phyloP scores from a whole-genome alignment of 192 early-diverging fungal genomes.

The Coemansia sp. region DNA sequence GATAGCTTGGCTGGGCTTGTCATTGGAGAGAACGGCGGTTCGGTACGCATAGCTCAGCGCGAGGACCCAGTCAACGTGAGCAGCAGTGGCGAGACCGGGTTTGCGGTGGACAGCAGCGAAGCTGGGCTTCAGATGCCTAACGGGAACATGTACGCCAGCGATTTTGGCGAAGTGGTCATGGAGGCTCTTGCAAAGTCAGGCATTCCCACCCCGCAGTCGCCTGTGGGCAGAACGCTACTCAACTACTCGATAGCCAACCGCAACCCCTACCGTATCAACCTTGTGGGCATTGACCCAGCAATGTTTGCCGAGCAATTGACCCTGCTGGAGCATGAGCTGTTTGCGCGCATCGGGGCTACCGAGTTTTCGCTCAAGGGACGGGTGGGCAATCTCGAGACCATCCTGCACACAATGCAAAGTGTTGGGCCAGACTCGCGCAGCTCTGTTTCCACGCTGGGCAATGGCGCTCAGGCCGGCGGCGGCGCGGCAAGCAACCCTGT shows the following conservation, averaged over 20 bases:
- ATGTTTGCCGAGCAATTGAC: conserved; percentile 73
- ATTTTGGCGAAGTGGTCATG: conserved; percentile 53
- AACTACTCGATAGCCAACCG: conserved; percentile 53
- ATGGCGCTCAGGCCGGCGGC: conserved; percentile 10
- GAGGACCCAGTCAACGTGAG: not conserved
- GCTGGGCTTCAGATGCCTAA: conserved; percentile 25
- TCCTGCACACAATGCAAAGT: conserved; percentile 52
- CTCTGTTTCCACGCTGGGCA: conserved; percentile 19
- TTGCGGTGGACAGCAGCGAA: conserved; percentile 7
- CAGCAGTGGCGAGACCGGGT: not conserved
- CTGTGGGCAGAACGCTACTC: conserved; percentile 43
- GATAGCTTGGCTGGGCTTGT: not conserved
- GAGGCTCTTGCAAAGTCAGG: conserved; percentile 54
- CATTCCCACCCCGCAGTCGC: conserved; percentile 53
- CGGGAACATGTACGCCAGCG: conserved; percentile 54
- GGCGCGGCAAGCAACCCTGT: conserved; percentile 33
- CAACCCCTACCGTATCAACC: conserved; percentile 49
- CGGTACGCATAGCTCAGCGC: conserved; percentile 33
- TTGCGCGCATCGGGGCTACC: conserved; percentile 61
- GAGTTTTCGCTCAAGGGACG: conserved; percentile 64
- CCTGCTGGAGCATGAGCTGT: conserved; percentile 70
- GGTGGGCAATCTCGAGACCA: conserved; percentile 50
- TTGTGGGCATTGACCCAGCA: conserved; percentile 58
- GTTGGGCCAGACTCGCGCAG: conserved; percentile 26
- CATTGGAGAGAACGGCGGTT: conserved; percentile 14